Conservation (phyloP, 2,329 filamentous ascomycete genomes). For the Hypoxylon sp. region DNA sequence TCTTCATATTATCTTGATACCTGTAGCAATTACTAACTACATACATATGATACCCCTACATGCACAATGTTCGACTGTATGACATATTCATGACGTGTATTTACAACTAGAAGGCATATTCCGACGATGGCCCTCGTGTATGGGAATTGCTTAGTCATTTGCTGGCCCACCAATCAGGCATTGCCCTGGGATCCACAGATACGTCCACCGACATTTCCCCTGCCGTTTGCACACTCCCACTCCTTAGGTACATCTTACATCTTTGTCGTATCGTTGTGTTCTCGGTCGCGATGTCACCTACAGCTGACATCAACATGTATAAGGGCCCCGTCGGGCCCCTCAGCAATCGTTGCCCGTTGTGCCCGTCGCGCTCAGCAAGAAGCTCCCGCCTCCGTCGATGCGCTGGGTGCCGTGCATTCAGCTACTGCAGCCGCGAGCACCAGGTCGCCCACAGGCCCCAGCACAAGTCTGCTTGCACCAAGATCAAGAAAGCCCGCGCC, state of each 20-base stretch:
- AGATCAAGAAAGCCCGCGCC: constrained; percentile 50
- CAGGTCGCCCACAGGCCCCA: constrained; percentile 52
- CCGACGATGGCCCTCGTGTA: too few species aligned
- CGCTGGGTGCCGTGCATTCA: constrained; percentile 55
- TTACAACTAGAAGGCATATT: too few species aligned
- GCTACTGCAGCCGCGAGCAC: constrained; percentile 61
- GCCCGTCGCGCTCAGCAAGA: constrained; percentile 21
- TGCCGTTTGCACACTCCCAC: constrained; percentile 2
- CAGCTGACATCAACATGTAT: constrained; percentile 25
- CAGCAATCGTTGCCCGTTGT: constrained; percentile 24
- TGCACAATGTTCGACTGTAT: too few species aligned
- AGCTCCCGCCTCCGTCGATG: constrained; percentile 54
- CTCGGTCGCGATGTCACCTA: constrained; percentile 12
- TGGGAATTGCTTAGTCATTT: too few species aligned
- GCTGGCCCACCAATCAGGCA: too few species aligned
- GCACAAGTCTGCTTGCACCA: constrained; percentile 57
- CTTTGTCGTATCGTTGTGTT: constrained; percentile 5
- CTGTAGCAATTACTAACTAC: too few species aligned
- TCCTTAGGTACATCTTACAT: not conserved
- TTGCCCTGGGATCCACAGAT: too few species aligned
- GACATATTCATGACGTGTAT: too few species aligned
- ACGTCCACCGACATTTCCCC: too few species aligned
- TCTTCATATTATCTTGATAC: too few species aligned
- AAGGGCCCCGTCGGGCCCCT: constrained; percentile 29
- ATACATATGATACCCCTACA: too few species aligned